Conservation (phyloP, 2,329 filamentous ascomycete genomes). For the Aspergillus pseudoglaucus region DNA sequence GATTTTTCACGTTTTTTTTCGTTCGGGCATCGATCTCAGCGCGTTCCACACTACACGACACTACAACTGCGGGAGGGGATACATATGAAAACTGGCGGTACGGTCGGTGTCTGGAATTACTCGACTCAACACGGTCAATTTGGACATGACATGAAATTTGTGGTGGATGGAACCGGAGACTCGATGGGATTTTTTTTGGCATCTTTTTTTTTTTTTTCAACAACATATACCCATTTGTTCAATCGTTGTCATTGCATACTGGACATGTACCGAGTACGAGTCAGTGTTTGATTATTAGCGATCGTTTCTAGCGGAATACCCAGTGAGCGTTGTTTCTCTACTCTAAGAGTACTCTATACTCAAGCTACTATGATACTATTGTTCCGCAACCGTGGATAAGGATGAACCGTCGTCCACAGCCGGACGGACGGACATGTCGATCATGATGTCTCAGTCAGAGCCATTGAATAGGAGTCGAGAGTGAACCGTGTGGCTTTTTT, state of each 20-base stretch:
- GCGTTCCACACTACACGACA: background rate
- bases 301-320: background rate
- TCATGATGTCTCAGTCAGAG: background rate
- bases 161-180: background rate
- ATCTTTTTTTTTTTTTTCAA: background rate
- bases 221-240: background rate
- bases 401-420: background rate
- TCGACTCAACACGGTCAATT: background rate
- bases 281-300: background rate
- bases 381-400: background rate
- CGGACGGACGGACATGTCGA: background rate
- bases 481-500: background rate
- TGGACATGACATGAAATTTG: background rate
- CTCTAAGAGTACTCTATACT: background rate
- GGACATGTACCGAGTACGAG: background rate
- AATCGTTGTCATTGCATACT: background rate
- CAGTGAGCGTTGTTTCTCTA: background rate
- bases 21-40: background rate
- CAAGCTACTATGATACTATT: background rate
- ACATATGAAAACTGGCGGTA: too few relatives aligned
- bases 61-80: background rate
- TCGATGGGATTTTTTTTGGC: background rate
- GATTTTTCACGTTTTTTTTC: conserved; percentile 1
- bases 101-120: too few relatives aligned
- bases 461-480: background rate